phyloP scores from a whole-genome alignment of 2,329 filamentous ascomycete genomes.

The Dactylellina leptospora region DNA sequence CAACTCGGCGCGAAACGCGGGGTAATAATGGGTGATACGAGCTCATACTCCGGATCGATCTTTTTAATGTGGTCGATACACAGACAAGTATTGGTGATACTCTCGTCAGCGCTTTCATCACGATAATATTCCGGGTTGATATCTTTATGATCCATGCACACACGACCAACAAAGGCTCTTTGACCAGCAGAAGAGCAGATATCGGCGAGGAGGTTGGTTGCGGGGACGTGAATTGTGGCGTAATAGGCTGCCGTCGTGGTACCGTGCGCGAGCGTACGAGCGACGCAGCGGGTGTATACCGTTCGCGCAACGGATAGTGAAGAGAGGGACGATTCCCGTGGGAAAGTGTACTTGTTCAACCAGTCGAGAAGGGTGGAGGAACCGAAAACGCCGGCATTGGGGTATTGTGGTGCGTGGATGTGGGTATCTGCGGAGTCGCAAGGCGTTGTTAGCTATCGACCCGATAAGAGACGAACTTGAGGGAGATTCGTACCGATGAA shows the following conservation, averaged over 20 bases:
- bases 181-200: slow-evolving; percentile 83
- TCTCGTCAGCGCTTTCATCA: slow-evolving; percentile 72
- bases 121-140: slow-evolving; percentile 80
- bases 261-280: slow-evolving; percentile 83
- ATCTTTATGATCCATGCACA: slow-evolving; percentile 83
- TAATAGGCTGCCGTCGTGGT: slow-evolving; percentile 97
- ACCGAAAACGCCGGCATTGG: slow-evolving; percentile 92
- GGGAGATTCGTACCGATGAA: slow-evolving; percentile 61
- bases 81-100: slow-evolving; percentile 67
- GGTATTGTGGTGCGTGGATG: slow-evolving; percentile 93
- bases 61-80: slow-evolving; percentile 72
- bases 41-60: slow-evolving; percentile 71
- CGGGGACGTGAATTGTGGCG: slow-evolving; percentile 83
- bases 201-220: slow-evolving; percentile 89
- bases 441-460: neutral
- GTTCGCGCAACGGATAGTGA: slow-evolving; percentile 70
- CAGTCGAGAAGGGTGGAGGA: slow-evolving; percentile 91
- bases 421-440: slow-evolving; percentile 71
- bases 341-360: slow-evolving; percentile 94
- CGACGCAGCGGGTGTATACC: slow-evolving; percentile 81
- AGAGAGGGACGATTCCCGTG: slow-evolving; percentile 80
- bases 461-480: neutral
- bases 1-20: slow-evolving; percentile 74
- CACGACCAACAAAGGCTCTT: slow-evolving; percentile 86
- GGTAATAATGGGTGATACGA: slow-evolving; percentile 83